Percentiles rank a stretch among this genome's conserved stretches.
Evolutionary conservation across 768 basidiomycete genomes (phyloP).

Genomic region (Russula abietina): DNA sequence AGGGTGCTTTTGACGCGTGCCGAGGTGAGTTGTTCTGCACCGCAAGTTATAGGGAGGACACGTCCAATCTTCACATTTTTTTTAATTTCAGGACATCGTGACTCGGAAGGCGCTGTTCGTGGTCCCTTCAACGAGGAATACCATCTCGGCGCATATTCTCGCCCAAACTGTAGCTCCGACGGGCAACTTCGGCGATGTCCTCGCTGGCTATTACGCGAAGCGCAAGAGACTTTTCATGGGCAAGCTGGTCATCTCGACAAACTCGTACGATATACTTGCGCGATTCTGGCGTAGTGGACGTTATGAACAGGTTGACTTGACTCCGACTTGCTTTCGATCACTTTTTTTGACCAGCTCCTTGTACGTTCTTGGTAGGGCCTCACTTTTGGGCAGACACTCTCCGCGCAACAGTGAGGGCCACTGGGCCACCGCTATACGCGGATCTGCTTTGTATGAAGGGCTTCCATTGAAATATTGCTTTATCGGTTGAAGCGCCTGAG

Average conservation of each 20-base stretch:
- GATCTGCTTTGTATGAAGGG: no score
- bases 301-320: slow-evolving; percentile 79
- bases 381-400: no score
- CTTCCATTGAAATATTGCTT: no score
- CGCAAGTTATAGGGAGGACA: background rate
- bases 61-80: background rate
- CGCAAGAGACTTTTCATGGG: slow-evolving; percentile 86
- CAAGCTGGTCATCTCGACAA: slow-evolving; percentile 87
- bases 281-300: slow-evolving; percentile 89
- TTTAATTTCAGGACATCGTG: slow-evolving; percentile 77
- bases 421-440: no score
- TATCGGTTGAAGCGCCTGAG: no score
- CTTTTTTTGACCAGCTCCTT: slow-evolving; percentile 69
- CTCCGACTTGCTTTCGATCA: slow-evolving; percentile 48
- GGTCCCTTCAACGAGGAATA: slow-evolving; percentile 79
- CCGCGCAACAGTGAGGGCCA: no score
- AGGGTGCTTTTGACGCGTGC: slow-evolving; percentile 95
- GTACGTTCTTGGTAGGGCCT: no score
- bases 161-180: slow-evolving; percentile 98
- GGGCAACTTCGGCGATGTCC: slow-evolving; percentile 97
- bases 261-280: slow-evolving; percentile 93
- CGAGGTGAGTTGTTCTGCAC: slow-evolving; percentile 56
- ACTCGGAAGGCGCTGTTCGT: slow-evolving; percentile 86
- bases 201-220: slow-evolving; percentile 96
- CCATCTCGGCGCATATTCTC: slow-evolving; percentile 87